These are phyloP conservation scores for Pythium rhizo-oryzae DNA, from an alignment of 352 stramenopile genomes.

Conservation along the genomic window DNA sequence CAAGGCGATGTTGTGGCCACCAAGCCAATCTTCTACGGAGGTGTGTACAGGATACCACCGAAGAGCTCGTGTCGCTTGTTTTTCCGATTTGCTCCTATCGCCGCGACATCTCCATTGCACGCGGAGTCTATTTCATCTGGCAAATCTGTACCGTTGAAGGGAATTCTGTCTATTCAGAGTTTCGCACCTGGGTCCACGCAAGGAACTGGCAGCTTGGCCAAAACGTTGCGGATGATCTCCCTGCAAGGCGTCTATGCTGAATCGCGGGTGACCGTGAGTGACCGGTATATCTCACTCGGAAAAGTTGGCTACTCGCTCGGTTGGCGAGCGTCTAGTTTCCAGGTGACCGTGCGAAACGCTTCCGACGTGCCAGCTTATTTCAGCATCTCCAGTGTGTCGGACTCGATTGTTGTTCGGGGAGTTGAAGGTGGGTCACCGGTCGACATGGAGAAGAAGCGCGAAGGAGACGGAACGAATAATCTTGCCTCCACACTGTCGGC, in stretches of 20 bases:
- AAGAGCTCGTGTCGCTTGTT: conserved; percentile 54
- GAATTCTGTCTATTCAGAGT: conserved; percentile 79
- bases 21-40: conserved; percentile 54
- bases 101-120: conserved; percentile 49
- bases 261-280: conserved; percentile 51
- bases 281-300: conserved; percentile 62
- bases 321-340: conserved; percentile 73
- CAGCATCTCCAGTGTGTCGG: conserved; percentile 55
- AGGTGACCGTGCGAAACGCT: conserved; percentile 65
- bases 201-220: conserved; percentile 33
- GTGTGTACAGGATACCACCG: conserved; percentile 43
- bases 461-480: neutral
- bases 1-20: conserved; percentile 10
- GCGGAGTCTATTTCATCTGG: conserved; percentile 62
- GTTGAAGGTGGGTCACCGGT: conserved; percentile 23
- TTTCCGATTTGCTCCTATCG: conserved; percentile 75
- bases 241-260: conserved; percentile 69
- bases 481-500: conserved; percentile 11
- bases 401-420: conserved; percentile 52
- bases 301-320: conserved; percentile 85
- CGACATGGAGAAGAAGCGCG: neutral
- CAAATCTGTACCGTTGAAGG: conserved; percentile 55
- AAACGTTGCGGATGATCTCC: conserved; percentile 68
- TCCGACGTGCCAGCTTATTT: conserved; percentile 70
- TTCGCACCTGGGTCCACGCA: conserved; percentile 35